These are phyloP conservation scores for Parietaria judaica DNA, from an alignment of 306 rosid genomes.

Conservation along the genomic window DNA sequence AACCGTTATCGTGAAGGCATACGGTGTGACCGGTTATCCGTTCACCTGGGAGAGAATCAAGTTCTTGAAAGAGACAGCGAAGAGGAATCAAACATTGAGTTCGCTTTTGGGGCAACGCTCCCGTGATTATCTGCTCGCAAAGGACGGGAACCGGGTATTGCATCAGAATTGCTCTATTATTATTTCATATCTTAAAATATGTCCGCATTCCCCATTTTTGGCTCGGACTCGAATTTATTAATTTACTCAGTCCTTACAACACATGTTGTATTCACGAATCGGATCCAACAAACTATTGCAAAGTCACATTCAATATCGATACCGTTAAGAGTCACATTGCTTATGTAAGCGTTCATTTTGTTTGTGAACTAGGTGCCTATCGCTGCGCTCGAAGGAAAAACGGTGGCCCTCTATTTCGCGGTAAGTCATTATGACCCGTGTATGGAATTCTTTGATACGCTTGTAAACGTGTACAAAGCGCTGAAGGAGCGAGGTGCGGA, in stretches of 20 bases:
- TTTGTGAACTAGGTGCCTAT: constrained; percentile 27
- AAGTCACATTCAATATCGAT: too few species aligned
- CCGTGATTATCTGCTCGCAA: constrained; percentile 35
- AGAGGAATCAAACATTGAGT: constrained; percentile 28
- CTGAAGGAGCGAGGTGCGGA: constrained; percentile 36
- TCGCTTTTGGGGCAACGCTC: constrained; percentile 35
- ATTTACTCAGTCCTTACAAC: too few species aligned
- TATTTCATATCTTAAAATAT: too few species aligned
- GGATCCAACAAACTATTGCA: not conserved
- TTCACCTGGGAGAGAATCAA: constrained; percentile 27
- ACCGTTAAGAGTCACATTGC: not conserved
- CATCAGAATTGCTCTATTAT: too few species aligned
- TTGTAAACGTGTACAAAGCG: constrained; percentile 25
- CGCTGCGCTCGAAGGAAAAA: constrained; percentile 45
- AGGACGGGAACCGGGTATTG: constrained; percentile 31
- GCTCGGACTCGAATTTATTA: too few species aligned
- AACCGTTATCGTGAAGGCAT: constrained; percentile 20
- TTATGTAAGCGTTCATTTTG: not conserved
- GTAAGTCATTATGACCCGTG: constrained; percentile 10
- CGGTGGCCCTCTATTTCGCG: constrained; percentile 38
- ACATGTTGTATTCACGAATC: not conserved
- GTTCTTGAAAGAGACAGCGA: constrained; percentile 24
- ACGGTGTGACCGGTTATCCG: constrained; percentile 37
- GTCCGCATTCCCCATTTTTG: too few species aligned
- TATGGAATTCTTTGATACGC: constrained; percentile 26